Conservation (phyloP, 768 basidiomycete species). For the Russula olivacea region DNA sequence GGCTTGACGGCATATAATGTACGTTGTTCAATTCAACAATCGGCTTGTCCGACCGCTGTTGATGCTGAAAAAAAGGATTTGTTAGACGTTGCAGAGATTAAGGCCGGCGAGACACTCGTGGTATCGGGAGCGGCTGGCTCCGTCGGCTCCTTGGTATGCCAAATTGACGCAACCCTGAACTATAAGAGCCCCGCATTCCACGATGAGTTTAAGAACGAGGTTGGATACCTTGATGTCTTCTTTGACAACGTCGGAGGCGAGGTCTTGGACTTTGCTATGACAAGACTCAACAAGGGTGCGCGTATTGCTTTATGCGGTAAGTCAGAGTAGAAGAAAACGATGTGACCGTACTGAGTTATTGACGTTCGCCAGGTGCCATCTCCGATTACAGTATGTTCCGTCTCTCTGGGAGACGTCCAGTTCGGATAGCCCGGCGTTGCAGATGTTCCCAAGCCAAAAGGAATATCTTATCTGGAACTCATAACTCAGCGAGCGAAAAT, state of each 20-base stretch:
- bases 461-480: conserved; percentile 61
- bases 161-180: conserved; percentile 77
- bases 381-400: conserved; percentile 65
- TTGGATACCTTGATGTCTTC: conserved; percentile 77
- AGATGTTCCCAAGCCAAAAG: conserved; percentile 58
- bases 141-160: conserved; percentile 78
- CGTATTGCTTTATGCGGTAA: conserved; percentile 77
- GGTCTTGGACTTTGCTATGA: conserved; percentile 72
- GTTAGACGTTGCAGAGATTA: conserved; percentile 70
- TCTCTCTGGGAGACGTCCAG: not conserved
- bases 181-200: conserved; percentile 77
- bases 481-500: conserved; percentile 76
- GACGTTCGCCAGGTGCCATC: conserved; percentile 56
- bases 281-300: conserved; percentile 68
- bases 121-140: conserved; percentile 91
- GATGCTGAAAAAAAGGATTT: conserved; percentile 52
- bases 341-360: not conserved
- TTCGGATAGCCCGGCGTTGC: not conserved
- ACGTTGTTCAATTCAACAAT: conserved; percentile 25
- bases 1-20: conserved; percentile 84
- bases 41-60: not conserved
- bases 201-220: conserved; percentile 59
- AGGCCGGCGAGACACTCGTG: conserved; percentile 79
- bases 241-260: conserved; percentile 84
- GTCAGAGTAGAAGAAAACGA: conserved; percentile 25